Percentiles rank a stretch among this genome's conserved stretches.
These are phyloP conservation scores for Radiomyces spectabilis DNA, from an alignment of 192 early-diverging fungal genomes.

Conservation along the genomic window DNA sequence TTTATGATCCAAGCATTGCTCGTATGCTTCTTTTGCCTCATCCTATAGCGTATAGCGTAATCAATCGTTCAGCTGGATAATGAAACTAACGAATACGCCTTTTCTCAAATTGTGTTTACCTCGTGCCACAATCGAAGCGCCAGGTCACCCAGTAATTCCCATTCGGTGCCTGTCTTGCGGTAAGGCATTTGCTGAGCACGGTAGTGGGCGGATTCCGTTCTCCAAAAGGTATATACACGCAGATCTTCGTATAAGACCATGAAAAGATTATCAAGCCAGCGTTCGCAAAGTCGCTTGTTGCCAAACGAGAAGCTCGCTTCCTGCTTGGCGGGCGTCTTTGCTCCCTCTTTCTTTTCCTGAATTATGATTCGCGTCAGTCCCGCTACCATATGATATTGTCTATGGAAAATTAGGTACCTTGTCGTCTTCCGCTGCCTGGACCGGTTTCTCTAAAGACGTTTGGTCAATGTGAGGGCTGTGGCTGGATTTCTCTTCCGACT, in stretches of 20 bases:
- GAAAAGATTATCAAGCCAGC: conserved; percentile 98
- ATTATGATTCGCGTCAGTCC: neutral
- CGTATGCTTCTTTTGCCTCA: conserved; percentile 91
- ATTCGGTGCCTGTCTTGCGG: conserved; percentile 93
- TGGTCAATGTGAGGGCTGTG: conserved; percentile 3
- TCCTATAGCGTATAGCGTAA: conserved; percentile 27
- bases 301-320: conserved; percentile 68
- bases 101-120: conserved; percentile 22
- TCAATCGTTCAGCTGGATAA: neutral
- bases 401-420: conserved; percentile 30
- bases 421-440: conserved; percentile 38
- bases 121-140: conserved; percentile 79
- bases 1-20: conserved; percentile 80
- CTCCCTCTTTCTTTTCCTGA: neutral
- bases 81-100: too few species aligned
- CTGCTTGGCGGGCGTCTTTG: conserved; percentile 4
- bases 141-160: conserved; percentile 96
- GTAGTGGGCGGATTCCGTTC: conserved; percentile 80
- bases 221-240: conserved; percentile 88
- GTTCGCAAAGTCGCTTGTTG: conserved; percentile 96
- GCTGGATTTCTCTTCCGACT: conserved; percentile 18
- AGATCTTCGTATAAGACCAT: conserved; percentile 97
- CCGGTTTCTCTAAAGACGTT: conserved; percentile 28
- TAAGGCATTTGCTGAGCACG: conserved; percentile 66
- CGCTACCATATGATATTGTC: neutral